Evolutionary conservation across 108 stramenopile species (phyloP).

Genomic region (Poteriospumella lacustris): DNA sequence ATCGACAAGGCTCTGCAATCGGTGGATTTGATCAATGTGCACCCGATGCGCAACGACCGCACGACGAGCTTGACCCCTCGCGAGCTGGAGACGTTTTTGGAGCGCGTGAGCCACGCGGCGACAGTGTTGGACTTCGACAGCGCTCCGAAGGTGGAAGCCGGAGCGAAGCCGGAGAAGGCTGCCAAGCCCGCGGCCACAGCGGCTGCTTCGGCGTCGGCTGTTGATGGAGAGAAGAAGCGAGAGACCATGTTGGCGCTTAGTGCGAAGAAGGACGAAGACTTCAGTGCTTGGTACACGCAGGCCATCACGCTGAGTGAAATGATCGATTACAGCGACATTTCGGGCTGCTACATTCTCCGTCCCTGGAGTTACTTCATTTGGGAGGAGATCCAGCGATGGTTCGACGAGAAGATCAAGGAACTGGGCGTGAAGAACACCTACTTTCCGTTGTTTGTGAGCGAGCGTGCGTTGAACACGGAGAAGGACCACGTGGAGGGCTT

Average conservation of each 20-base stretch:
- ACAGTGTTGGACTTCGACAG: constrained; percentile 58
- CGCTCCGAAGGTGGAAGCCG: constrained; percentile 28
- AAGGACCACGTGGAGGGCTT: constrained; percentile 99
- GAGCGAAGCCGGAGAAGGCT: constrained; percentile 27
- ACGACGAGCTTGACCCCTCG: constrained; percentile 60
- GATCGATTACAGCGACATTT: constrained; percentile 98
- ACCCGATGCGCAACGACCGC: constrained; percentile 81
- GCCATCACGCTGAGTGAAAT: constrained; percentile 94
- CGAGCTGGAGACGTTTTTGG: constrained; percentile 62
- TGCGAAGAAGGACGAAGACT: constrained; percentile 61
- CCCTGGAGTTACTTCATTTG: constrained; percentile 97
- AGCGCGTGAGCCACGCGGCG: constrained; percentile 58
- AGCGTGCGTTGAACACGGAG: constrained; percentile 85
- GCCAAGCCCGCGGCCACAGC: constrained; percentile 29
- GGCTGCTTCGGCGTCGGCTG: not conserved
- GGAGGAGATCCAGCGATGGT: constrained; percentile 93
- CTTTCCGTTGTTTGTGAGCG: constrained; percentile 93
- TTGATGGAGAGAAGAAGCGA: constrained; percentile 40
- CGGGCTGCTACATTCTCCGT: constrained; percentile 97
- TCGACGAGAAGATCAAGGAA: constrained; percentile 68
- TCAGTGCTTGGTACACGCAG: constrained; percentile 92
- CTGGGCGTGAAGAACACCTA: constrained; percentile 82
- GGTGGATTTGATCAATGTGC: constrained; percentile 60
- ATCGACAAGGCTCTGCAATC: constrained; percentile 67
- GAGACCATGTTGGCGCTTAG: constrained; percentile 59